Conservation (phyloP, 768 basidiomycete genomes). For the Pleurotus djamor region DNA sequence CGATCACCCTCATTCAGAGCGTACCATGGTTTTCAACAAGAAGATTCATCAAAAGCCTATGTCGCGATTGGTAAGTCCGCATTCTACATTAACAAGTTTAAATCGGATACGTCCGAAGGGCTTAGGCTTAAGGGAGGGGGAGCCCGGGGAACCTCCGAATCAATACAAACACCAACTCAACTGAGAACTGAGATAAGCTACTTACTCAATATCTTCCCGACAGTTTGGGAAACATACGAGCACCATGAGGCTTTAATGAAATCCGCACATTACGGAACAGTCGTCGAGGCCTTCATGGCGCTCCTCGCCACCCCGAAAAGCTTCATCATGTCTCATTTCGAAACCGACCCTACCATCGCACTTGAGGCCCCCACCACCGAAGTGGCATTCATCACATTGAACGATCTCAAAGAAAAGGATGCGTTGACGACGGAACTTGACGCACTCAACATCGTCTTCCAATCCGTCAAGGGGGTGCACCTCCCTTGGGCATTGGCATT, state of each 20-base stretch:
- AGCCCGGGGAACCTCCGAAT: too few relatives aligned
- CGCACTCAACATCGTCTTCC: background rate
- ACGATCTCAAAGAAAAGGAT: background rate
- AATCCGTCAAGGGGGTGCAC: background rate
- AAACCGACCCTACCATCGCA: background rate
- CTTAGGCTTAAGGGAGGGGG: background rate
- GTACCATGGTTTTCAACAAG: constrained; percentile 26
- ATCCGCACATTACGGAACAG: background rate
- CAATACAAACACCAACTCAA: too few relatives aligned
- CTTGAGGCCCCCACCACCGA: constrained; percentile 13
- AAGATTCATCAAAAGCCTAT: constrained; percentile 21
- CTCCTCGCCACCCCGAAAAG: background rate
- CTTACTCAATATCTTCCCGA: too few relatives aligned
- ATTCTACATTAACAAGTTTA: background rate
- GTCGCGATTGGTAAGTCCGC: constrained; percentile 22
- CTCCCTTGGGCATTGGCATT: constrained; percentile 7
- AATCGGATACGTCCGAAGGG: background rate
- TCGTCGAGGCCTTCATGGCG: background rate
- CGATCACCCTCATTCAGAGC: constrained; percentile 13
- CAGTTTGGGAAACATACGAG: constrained; percentile 31
- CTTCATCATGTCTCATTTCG: background rate
- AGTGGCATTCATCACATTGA: constrained; percentile 13
- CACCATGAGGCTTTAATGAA: constrained; percentile 25
- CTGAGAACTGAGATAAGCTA: too few relatives aligned
- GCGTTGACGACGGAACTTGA: background rate